A percentile compares a stretch with the other conserved stretches of the same genome.
These are phyloP conservation scores for Globisporangium heterothallicum DNA, from an alignment of 352 stramenopile genomes.

Conservation along the genomic window DNA sequence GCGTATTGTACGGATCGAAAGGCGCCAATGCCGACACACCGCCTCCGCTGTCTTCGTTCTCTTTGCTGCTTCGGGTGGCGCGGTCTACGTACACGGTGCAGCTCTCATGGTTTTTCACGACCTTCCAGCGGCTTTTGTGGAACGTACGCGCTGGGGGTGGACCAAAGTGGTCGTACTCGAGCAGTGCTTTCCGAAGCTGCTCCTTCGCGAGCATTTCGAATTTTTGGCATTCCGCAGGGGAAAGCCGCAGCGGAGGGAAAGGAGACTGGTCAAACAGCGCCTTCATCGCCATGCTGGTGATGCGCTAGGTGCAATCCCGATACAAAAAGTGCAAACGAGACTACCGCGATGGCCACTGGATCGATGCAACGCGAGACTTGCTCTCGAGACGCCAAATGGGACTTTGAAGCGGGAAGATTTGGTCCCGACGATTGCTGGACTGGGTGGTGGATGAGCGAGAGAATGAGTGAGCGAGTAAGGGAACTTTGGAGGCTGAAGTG, in stretches of 20 bases:
- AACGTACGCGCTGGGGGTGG: constrained; percentile 1
- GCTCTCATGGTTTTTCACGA: constrained; percentile 10
- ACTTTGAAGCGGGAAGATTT: too few species aligned
- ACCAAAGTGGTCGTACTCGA: constrained; percentile 13
- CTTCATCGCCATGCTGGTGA: constrained; percentile 7
- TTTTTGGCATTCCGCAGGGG: neutral
- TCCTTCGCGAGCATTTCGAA: constrained; percentile 5
- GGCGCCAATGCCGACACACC: too few species aligned
- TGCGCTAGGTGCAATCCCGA: too few species aligned
- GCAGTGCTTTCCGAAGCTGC: constrained; percentile 4
- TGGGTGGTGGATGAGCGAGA: too few species aligned
- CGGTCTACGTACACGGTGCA: constrained; percentile 14
- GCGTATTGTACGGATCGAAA: too few species aligned
- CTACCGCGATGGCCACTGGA: too few species aligned
- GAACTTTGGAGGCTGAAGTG: too few species aligned
- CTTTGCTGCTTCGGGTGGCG: neutral
- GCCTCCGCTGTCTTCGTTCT: neutral
- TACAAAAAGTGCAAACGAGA: too few species aligned
- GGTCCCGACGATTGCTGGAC: too few species aligned
- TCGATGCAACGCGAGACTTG: too few species aligned
- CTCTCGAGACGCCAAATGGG: too few species aligned
- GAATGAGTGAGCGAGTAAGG: too few species aligned
- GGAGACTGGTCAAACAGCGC: constrained; percentile 10
- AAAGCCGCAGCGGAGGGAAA: constrained; percentile 6
- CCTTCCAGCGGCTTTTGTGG: constrained; percentile 10